A percentile compares a stretch with the other conserved stretches of the same genome.
Conservation (phyloP, 2,329 filamentous ascomycete genomes). For the Tolypocladium ovalisporum region DNA sequence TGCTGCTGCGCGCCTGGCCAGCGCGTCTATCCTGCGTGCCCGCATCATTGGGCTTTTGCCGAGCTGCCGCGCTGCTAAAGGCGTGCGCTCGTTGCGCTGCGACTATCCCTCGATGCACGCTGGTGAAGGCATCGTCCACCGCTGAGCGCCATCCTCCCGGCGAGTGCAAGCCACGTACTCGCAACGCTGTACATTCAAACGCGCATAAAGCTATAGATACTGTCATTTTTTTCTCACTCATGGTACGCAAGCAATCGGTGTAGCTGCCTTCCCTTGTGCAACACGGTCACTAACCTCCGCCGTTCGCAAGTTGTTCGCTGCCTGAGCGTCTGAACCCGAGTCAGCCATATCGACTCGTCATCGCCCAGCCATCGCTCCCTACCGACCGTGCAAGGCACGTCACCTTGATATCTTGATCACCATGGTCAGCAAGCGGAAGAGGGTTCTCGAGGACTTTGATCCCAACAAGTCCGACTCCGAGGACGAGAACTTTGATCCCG, state of each 20-base stretch:
- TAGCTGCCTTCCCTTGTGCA: not conserved
- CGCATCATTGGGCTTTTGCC: not conserved
- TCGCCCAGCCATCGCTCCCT: not conserved
- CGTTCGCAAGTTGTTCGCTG: not conserved
- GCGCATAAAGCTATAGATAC: not conserved
- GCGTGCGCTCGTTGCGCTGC: not conserved
- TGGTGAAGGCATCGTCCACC: not conserved
- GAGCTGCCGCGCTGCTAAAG: not conserved
- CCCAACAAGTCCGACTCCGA: constrained; percentile 56
- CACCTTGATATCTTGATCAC: not conserved
- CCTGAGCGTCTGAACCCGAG: not conserved
- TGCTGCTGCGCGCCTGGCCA: not conserved
- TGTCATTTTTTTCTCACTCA: not conserved
- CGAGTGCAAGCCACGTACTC: not conserved
- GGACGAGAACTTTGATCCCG: constrained; percentile 55
- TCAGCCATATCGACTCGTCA: not conserved
- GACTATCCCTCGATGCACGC: not conserved
- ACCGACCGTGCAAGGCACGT: not conserved
- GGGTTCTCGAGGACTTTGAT: constrained; percentile 48
- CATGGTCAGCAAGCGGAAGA: constrained; percentile 44
- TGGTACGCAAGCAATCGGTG: not conserved
- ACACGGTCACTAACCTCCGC: not conserved
- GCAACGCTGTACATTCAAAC: not conserved
- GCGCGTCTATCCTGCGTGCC: not conserved
- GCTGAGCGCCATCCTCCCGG: not conserved